Percentiles rank a stretch among this genome's conserved stretches.
Conservation (phyloP, 768 basidiomycete species). For the Leccinum subgranulosum region DNA sequence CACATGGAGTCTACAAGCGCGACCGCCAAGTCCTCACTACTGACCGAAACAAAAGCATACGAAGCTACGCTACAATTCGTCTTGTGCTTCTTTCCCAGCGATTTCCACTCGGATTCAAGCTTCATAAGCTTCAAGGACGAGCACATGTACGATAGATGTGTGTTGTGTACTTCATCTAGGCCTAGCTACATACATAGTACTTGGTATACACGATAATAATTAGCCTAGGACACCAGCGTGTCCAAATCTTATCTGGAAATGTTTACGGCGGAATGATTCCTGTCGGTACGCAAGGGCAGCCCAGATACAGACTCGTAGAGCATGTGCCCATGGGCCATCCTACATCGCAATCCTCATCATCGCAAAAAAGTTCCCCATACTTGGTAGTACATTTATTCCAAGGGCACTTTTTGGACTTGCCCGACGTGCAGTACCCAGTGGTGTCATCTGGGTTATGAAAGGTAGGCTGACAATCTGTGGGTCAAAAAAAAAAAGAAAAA, state of each 20-base stretch:
- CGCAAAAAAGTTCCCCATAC: background rate
- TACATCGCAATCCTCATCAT: background rate
- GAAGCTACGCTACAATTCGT: no score
- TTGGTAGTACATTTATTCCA: background rate
- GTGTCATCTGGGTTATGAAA: background rate
- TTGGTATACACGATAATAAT: no score
- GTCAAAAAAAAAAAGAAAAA: background rate
- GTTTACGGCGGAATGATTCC: no score
- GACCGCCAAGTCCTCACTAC: no score
- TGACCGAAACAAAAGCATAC: no score
- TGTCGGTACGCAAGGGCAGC: background rate
- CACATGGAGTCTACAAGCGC: conserved; percentile 5
- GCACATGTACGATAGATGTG: no score
- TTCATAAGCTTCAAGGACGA: no score
- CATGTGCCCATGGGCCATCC: background rate
- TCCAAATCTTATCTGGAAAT: no score
- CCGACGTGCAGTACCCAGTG: background rate
- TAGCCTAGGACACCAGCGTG: no score
- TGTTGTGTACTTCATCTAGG: no score
- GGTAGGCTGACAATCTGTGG: background rate
- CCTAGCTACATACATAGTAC: no score
- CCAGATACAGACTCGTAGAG: background rate
- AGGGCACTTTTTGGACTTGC: background rate
- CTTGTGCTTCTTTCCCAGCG: no score
- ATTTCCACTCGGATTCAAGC: background rate